Base-by-base conservation (phyloP, 208 protist genomes). In the Acanthamoeba sp. region DNA sequence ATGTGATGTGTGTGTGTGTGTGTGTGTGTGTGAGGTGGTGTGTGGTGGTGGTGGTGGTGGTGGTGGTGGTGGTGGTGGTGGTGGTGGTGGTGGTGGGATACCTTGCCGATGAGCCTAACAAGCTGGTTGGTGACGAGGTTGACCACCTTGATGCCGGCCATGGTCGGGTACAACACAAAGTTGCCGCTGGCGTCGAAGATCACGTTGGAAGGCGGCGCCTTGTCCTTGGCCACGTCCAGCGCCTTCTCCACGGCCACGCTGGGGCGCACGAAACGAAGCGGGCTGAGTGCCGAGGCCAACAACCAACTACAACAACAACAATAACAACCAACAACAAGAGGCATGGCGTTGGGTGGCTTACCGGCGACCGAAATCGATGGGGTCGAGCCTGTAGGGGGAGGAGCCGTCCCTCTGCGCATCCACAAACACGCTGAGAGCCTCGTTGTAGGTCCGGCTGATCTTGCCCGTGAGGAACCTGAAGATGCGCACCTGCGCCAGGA, bases 141-240 rank as follows among this genome's bases (percentile, higher is more conserved):
- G 12, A 99, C 93, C 38, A 98, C 95, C 59, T 98, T 98, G 59
- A 99, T 97, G 50, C 98, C 98, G 52, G 98, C 52, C n/a, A 98
- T 59, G 0, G 98, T 98, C 38, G 97, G 50, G 96, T 98, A 99
- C 18, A 99, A 85, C 29, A 99, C 9, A 85, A 98, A 98, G 20
- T 95, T 64, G 20, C 96, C 95, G 45, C 50, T 94, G 45, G 98
- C 96, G 91, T 99, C 98, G 92, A 99, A 99, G 16, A 98, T 18
- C 1, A 96, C 94, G 16, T 98, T 96, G 20, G 76, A 95, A 14
- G 84, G 85, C 1, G 94, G 94, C 82, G 95, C 57, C 10, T 48
- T 48, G 29, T 71, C 34, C n/a, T 94, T 18, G 34, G 40, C 90
- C 38, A n/a, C 55, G 27, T 95, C 32, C 48, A 94, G 20, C 18